Evolutionary conservation across 352 stramenopile genomes (phyloP), one percentile per base, ranked within the genome.

Genomic region (Aphanomyces invadans): DNA sequence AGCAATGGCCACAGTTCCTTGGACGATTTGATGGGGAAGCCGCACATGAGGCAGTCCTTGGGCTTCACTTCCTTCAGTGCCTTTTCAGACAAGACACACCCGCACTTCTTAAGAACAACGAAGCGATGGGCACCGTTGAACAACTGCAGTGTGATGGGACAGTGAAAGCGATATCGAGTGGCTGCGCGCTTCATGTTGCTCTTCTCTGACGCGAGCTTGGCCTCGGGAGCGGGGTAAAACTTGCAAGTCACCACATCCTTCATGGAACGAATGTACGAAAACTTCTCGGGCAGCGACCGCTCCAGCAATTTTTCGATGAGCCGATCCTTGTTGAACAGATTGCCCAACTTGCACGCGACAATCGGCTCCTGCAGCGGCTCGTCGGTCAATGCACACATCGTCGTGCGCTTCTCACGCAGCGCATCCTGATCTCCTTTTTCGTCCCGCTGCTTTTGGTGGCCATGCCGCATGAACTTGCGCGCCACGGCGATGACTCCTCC

Each of bases 401-500:
- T 65, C 33, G 74, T 80, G 36, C 76, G 75, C 73, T 94, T 81
- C 42, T 75, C 54, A 17, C 84, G 82, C 25, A 79, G 70, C 28
- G 73, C 65, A 25, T 91, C 75, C 51, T 81, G 70, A 65, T 95
- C 78, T 42, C 72, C 70, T 53, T 90, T 83, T 72, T 95, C 86
- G 21, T 75, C 64, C 44, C 78, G 78, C 25, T 79, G 71, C 66
- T 92, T 91, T 21, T 79, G 71, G 69, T 95, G 89, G 42, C 77
- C 85, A 68, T 93, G 86, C 65, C 88, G 85, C 87, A 97, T 94
- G 76, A 95, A 97, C 80, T 95, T 94, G 80, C 90, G 86, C 82
- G 97, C 93, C 54, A 95, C 89, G n/a, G 90, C 90, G 80, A 97
- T 88, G 54, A 97, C 90, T 67, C 90, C 90, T 60, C 90, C 90